A percentile compares a stretch with the other conserved stretches of the same genome.
Conservation (phyloP, 371 early-diverging fungal species). For the Syncephalastrum sp. region DNA sequence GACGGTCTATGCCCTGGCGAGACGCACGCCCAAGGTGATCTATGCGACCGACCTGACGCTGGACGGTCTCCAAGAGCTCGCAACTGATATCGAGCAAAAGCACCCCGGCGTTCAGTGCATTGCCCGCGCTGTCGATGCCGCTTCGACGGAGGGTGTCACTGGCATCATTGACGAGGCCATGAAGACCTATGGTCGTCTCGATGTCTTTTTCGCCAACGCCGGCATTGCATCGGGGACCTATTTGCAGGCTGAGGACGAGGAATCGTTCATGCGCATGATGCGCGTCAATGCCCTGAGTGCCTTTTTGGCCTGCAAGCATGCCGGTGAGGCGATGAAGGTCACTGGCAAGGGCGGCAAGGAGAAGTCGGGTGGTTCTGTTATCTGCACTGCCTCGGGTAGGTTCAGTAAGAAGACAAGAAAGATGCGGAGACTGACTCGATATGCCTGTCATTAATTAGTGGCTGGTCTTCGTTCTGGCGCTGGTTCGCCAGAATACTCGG, state of each 20-base stretch:
- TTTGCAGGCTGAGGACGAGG: constrained; percentile 24
- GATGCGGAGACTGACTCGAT: background rate
- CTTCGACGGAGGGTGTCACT: constrained; percentile 34
- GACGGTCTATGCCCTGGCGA: constrained; percentile 43
- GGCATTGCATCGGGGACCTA: constrained; percentile 20
- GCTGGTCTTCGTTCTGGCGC: constrained; percentile 50
- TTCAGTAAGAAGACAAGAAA: no score
- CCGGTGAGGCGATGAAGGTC: constrained; percentile 35
- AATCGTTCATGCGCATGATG: constrained; percentile 36
- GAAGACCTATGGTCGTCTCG: constrained; percentile 43
- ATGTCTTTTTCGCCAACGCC: constrained; percentile 55
- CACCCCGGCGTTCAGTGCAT: constrained; percentile 39
- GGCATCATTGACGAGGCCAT: constrained; percentile 41
- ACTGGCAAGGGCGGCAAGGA: constrained; percentile 42
- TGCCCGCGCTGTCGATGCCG: constrained; percentile 47
- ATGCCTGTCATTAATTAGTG: constrained; percentile 15
- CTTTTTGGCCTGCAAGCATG: constrained; percentile 40
- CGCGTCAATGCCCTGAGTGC: constrained; percentile 34
- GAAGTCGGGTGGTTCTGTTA: constrained; percentile 41
- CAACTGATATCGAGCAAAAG: constrained; percentile 32
- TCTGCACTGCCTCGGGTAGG: constrained; percentile 48
- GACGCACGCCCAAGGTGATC: constrained; percentile 47
- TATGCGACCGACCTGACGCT: constrained; percentile 45
- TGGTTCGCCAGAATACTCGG: constrained; percentile 44
- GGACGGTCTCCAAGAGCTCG: constrained; percentile 36